Base-by-base conservation (phyloP, 768 basidiomycete species). In the Macrocybe gigantea region DNA sequence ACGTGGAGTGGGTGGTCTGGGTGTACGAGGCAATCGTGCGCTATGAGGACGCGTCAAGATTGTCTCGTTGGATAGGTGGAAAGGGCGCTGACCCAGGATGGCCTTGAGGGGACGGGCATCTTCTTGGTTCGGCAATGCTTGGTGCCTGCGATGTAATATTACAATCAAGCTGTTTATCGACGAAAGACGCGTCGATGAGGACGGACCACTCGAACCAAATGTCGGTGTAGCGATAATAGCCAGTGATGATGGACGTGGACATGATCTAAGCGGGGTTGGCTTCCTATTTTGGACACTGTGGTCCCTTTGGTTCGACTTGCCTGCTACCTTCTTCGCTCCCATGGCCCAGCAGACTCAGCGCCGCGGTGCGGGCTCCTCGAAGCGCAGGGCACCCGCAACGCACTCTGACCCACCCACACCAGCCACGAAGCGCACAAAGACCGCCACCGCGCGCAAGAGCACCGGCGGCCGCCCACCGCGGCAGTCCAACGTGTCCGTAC, bases 221-320 rank as follows among this genome's bases (percentile, higher is more conserved):
- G 64, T 93, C 90, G 0, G 88, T 88, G 60, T 85, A 92, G 45
- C 91, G 71, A 61, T 90, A 91, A 58, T 84, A 91, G 10, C 88
- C 88, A 49, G 76, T 82, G 42, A 82, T 64, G 5, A 79, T 71
- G 5, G 75, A 68, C 29, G 65, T 58, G 40, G 68, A 2, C 22
- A 22, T 22, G 22, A 22, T 22, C 22, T 22, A 22, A 22, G 22
- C 22, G 22, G 22, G 22, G 22, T 22, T 4, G 22, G 22, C 22
- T 22, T 22, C 22, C 22, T 22, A 22, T 22, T 22, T 22, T 22
- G 22, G 22, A 4, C 1, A 2, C 1, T 44, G 44, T 36, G 36
- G 51, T 35, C 45, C 15, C 42, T 45, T 41, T 55, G 44, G 54
- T 22, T 45, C 65, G 53, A 62, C 57, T 46, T 53, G 45, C 31